These are phyloP conservation scores for Yarrowia sp. DNA, from an alignment of 805 yeast species.

Conservation along the genomic window DNA sequence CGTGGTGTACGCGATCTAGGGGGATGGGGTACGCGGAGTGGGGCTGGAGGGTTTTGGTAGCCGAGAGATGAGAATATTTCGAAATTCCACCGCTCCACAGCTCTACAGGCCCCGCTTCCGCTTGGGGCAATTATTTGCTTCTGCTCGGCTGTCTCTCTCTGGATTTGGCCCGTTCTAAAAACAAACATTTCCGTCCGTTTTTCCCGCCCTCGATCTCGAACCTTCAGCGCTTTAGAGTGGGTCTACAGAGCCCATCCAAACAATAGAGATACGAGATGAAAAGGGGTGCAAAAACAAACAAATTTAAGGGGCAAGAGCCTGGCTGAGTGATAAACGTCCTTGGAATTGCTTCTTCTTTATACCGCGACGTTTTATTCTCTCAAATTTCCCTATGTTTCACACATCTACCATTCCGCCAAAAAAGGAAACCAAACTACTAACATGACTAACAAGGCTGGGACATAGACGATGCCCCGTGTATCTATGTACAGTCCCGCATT, in stretches of 20 bases:
- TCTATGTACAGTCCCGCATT: not conserved
- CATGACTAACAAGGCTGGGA: not conserved
- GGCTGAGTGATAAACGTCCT: too few relatives aligned
- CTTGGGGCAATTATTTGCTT: not conserved
- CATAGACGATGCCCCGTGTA: not conserved
- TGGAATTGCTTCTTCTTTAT: too few relatives aligned
- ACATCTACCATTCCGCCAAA: not conserved
- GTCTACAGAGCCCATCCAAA: not conserved
- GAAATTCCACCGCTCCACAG: too few relatives aligned
- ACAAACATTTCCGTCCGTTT: not conserved
- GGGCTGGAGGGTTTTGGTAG: too few relatives aligned
- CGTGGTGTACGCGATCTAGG: not conserved
- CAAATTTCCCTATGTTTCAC: too few relatives aligned
- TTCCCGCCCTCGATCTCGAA: conserved; percentile 8
- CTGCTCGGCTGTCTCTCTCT: not conserved
- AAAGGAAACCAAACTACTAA: not conserved
- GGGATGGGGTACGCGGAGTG: too few relatives aligned
- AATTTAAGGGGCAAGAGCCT: too few relatives aligned
- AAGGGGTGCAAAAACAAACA: too few relatives aligned
- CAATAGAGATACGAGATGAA: not conserved
- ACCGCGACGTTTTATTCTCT: too few relatives aligned
- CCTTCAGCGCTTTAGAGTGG: not conserved
- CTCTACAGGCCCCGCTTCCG: too few relatives aligned
- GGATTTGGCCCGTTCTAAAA: not conserved
- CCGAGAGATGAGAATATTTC: too few relatives aligned